Evolutionary conservation across 345 rosid species (phyloP), one percentile per base, ranked within the genome.

Genomic region (Salix dunnii): DNA sequence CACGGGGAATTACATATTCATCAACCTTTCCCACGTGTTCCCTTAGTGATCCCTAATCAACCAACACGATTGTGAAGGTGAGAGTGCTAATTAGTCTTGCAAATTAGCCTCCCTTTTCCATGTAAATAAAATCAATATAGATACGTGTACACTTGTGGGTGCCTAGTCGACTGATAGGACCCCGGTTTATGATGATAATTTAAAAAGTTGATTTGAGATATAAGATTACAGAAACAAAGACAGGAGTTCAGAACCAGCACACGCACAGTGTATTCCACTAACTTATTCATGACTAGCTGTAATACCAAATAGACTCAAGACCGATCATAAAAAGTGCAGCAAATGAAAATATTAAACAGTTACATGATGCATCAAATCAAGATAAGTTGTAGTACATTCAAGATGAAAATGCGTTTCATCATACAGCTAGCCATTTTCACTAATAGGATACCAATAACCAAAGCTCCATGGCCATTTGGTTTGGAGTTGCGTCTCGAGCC

Each of bases 1-100:
- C 98, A 49, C 49, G 72, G 13, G 95, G 97, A 36, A 89, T 81
- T 61, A 84, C 83, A 58, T 92, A 89, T 51, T 80, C 86, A 6
- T 80, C 77, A 0, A 43, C 73, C 71, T 84, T 84, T 67, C 81
- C 87, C 13, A 77, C 75, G 28, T 28, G 43, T 48, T 81, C 78
- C 55, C 94, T 75, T 2, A 94, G 76, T 0, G 93, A 86, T 73
- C 96, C 98, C 91, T 90, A 68, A 74, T 11, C 31, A 58, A 33
- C 72, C 33, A 62, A 27, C 27, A 70, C 2, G 21, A 70, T 21
- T 30, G 17, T 25, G 46, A 70, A 46, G 8, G 23, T 49, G 25
- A 60, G 49, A 4, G 33, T 73, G 38, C 18, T 13, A 62, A 3
- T 23, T 6, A 55, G 10, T 55, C n/a, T n/a, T 3, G 5, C 25